Conservation (phyloP, 169 alveolate species). For the Plasmodium gallinaceum region DNA sequence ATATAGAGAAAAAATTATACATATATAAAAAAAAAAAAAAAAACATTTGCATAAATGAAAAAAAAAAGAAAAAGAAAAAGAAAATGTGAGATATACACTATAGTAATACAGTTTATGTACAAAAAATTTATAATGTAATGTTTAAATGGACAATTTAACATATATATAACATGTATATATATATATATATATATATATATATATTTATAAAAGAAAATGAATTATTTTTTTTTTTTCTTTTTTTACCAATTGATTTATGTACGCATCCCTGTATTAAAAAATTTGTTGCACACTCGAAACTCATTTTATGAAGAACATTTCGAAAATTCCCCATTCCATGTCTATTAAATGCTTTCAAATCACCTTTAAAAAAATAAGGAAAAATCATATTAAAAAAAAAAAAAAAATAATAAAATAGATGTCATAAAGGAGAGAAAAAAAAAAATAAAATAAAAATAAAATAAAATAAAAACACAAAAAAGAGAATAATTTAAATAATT, state of each 20-base stretch:
- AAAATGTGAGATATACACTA: background rate
- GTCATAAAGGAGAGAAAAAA: background rate
- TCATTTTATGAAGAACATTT: constrained; percentile 67
- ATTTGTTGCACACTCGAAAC: constrained; percentile 66
- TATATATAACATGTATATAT: background rate
- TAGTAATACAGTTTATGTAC: too few relatives aligned
- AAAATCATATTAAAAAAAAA: too few relatives aligned
- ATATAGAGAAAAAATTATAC: background rate
- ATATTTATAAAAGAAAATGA: background rate
- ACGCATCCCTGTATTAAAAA: constrained; percentile 62
- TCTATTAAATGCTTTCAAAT: constrained; percentile 52
- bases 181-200: background rate
- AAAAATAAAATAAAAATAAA: background rate
- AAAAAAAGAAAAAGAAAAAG: background rate
- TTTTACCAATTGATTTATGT: constrained; percentile 65
- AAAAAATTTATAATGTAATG: too few relatives aligned
- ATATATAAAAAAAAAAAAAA: background rate
- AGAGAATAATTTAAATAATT: background rate
- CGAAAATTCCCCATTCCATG: constrained; percentile 41
- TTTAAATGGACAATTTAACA: background rate
- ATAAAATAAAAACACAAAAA: too few relatives aligned
- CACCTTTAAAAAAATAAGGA: constrained; percentile 9
- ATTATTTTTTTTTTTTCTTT: background rate
- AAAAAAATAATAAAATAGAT: background rate
- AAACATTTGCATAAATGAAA: background rate